Evolutionary conservation across 2,329 filamentous ascomycete species (phyloP).

Genomic region (Ceratocystis smalleyi): DNA sequence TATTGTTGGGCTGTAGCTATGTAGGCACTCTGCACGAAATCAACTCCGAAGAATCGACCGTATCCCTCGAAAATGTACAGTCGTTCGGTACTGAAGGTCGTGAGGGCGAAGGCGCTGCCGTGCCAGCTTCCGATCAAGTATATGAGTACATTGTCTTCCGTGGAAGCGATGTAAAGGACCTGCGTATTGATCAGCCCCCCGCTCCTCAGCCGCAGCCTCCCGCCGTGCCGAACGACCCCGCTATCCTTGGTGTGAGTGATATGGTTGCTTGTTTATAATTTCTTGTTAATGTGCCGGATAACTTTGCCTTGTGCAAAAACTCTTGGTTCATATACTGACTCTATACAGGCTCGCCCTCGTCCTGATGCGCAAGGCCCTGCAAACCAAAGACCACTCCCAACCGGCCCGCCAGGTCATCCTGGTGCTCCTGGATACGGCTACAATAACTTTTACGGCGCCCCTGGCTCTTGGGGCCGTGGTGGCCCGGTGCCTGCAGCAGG

Average conservation of each 20-base stretch:
- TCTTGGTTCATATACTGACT: neutral
- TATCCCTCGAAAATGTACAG: conserved; percentile 89
- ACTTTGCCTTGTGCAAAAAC: neutral
- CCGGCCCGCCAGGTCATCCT: conserved; percentile 10
- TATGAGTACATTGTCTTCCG: conserved; percentile 99
- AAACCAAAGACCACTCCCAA: conserved; percentile 3
- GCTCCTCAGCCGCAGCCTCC: conserved; percentile 57
- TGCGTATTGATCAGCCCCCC: conserved; percentile 76
- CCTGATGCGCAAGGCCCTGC: conserved; percentile 13
- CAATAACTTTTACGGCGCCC: conserved; percentile 35
- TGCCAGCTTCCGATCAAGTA: conserved; percentile 57
- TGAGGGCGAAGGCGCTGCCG: conserved; percentile 62
- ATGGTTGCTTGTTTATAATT: neutral
- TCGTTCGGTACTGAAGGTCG: conserved; percentile 92
- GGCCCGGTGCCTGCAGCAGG: conserved; percentile 26
- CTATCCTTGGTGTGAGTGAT: conserved; percentile 84
- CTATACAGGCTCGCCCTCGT: conserved; percentile 17
- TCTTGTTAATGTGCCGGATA: neutral
- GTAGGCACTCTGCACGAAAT: conserved; percentile 93
- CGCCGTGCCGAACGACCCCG: conserved; percentile 80
- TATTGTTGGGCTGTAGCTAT: conserved; percentile 46
- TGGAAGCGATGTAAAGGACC: conserved; percentile 94
- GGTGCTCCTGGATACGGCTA: conserved; percentile 15
- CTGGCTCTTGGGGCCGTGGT: conserved; percentile 40
- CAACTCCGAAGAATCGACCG: conserved; percentile 91